Evolutionary conservation across 192 early-diverging fungal genomes (phyloP).

Genomic region (Rhizophlyctis rosea): DNA sequence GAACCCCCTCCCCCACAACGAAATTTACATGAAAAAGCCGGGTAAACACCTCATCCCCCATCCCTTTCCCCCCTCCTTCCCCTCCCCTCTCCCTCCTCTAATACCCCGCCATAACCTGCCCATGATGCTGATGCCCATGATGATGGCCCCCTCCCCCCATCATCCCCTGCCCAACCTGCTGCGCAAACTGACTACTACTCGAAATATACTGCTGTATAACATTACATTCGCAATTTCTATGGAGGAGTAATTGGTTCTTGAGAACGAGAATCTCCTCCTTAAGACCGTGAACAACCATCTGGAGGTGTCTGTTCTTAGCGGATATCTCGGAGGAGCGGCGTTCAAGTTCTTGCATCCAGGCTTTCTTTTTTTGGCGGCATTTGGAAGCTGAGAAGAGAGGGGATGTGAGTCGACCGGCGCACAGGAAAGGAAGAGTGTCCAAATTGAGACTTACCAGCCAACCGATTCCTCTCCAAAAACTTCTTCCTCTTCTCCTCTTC

Average conservation of each 20-base stretch:
- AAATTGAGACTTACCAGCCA: slow-evolving; percentile 30
- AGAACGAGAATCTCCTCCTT: slow-evolving; percentile 45
- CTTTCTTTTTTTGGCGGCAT: slow-evolving; percentile 57
- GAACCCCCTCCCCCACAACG: too few relatives aligned
- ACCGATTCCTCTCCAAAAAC: slow-evolving; percentile 46
- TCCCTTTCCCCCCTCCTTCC: too few relatives aligned
- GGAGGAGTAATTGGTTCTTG: slow-evolving; percentile 49
- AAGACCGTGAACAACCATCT: slow-evolving; percentile 27
- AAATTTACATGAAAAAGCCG: too few relatives aligned
- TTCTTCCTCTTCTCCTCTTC: slow-evolving; percentile 37
- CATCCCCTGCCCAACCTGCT: too few relatives aligned
- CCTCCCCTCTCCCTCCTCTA: too few relatives aligned
- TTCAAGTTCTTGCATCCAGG: slow-evolving; percentile 47
- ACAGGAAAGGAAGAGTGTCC: not conserved
- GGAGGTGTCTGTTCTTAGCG: slow-evolving; percentile 28
- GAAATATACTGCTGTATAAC: slow-evolving; percentile 49
- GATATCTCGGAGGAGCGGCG: slow-evolving; percentile 25
- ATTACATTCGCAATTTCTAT: slow-evolving; percentile 46
- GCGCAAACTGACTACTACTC: slow-evolving; percentile 12
- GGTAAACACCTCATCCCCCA: too few relatives aligned
- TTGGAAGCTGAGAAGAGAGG: slow-evolving; percentile 39
- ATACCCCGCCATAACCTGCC: too few relatives aligned
- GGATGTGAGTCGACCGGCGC: not conserved
- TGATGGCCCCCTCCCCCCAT: too few relatives aligned
- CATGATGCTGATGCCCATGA: too few relatives aligned